Evolutionary conservation across 139 green algal species (phyloP).

Genomic region (Tetraselmis striata): DNA sequence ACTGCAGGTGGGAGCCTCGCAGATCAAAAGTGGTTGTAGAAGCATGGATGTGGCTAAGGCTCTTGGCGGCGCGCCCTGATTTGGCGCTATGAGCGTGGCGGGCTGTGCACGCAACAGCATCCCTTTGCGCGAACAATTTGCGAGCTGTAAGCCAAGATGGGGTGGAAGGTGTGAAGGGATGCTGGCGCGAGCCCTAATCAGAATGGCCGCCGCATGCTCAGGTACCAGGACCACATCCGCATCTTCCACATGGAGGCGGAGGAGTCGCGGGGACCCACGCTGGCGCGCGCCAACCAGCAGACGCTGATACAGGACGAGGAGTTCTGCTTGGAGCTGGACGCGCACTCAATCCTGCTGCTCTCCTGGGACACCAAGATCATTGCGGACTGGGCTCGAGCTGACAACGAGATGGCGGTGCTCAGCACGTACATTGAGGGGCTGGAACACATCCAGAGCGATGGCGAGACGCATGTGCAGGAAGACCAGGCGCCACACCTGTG

Average conservation of each 20-base stretch:
- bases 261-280: background rate
- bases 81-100: too few species aligned
- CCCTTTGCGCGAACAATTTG: too few species aligned
- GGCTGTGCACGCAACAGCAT: too few species aligned
- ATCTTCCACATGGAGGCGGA: background rate
- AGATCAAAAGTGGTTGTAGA: background rate
- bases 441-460: background rate
- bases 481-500: background rate
- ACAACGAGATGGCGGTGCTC: conserved; percentile 5
- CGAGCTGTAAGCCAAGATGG: too few species aligned
- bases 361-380: background rate
- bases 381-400: background rate
- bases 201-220: background rate
- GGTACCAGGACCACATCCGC: background rate
- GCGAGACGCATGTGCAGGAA: background rate
- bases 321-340: conserved; percentile 1
- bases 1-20: background rate
- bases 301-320: background rate
- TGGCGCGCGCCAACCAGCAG: background rate
- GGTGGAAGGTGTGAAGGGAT: too few species aligned
- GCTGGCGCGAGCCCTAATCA: too few species aligned
- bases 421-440: background rate
- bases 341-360: conserved; percentile 1
- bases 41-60: background rate
- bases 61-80: too few species aligned